Percentiles rank a stretch among this genome's conserved stretches.
These are phyloP conservation scores for Noccaea bulbosa DNA, from an alignment of 345 rosid species.

Conservation along the genomic window DNA sequence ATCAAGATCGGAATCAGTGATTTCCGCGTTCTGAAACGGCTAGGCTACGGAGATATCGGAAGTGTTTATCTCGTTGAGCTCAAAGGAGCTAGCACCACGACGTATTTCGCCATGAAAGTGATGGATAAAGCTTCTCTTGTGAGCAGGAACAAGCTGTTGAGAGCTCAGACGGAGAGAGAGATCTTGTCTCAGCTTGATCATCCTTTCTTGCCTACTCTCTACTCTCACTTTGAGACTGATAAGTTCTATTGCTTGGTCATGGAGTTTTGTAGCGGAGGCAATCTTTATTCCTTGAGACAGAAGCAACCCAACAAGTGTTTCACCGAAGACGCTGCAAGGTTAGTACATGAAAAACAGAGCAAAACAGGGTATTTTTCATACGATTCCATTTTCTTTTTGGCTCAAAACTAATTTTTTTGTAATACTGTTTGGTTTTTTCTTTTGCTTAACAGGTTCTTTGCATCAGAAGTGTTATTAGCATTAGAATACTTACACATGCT, in stretches of 20 bases:
- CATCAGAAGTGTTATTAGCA: conserved; percentile 64
- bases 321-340: conserved; percentile 74
- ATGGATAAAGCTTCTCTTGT: conserved; percentile 77
- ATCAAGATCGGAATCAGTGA: conserved; percentile 51
- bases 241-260: conserved; percentile 77
- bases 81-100: conserved; percentile 50
- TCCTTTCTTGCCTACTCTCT: conserved; percentile 81
- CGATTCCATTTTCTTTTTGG: too few species aligned
- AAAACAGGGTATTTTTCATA: neutral
- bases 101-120: conserved; percentile 80
- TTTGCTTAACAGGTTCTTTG: conserved; percentile 54
- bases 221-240: conserved; percentile 68
- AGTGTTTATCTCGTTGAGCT: conserved; percentile 79
- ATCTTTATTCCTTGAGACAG: conserved; percentile 81
- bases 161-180: conserved; percentile 76
- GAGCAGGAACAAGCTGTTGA: conserved; percentile 63
- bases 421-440: conserved; percentile 12
- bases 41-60: conserved; percentile 94
- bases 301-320: conserved; percentile 68
- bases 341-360: conserved; percentile 22
- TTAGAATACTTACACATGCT: conserved; percentile 70
- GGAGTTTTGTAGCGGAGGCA: conserved; percentile 89
- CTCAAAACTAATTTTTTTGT: too few species aligned
- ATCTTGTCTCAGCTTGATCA: conserved; percentile 74
- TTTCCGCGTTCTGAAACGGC: conserved; percentile 65